These are phyloP conservation scores for Cylindrodendrum hubeiense DNA, from an alignment of 2,329 filamentous ascomycete genomes.

Conservation along the genomic window DNA sequence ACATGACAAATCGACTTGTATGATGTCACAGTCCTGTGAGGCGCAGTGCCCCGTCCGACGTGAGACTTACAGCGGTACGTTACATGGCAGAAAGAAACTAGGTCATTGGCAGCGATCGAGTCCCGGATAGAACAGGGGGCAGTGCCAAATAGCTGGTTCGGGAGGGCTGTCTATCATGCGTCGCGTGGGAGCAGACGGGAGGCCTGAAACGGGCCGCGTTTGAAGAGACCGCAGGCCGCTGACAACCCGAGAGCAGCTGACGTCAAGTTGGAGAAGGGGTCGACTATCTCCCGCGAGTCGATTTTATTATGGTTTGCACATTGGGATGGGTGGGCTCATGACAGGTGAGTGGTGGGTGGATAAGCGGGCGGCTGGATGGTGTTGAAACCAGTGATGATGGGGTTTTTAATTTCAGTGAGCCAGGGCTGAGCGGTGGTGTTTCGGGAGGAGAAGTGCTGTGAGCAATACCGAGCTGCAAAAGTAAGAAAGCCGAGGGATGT, in stretches of 20 bases:
- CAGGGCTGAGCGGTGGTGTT: neutral
- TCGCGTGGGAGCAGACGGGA: neutral
- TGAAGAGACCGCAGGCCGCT: conserved; percentile 2
- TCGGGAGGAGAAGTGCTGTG: neutral
- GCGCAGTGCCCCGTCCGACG: conserved; percentile 7
- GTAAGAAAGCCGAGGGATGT: neutral
- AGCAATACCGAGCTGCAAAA: neutral
- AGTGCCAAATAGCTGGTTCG: neutral
- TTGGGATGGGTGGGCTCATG: neutral
- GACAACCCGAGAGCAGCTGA: neutral
- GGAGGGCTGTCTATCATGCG: neutral
- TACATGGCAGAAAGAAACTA: conserved; percentile 1
- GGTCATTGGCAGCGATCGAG: neutral
- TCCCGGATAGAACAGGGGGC: conserved; percentile 1
- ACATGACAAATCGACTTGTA: neutral
- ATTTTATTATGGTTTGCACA: too few species aligned
- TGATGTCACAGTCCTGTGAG: neutral
- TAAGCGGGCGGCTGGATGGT: neutral
- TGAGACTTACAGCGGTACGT: conserved; percentile 5
- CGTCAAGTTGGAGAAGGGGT: neutral
- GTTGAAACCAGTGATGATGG: conserved; percentile 1
- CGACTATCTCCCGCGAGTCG: neutral
- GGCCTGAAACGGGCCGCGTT: conserved; percentile 23
- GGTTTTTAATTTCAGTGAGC: neutral
- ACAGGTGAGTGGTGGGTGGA: neutral